phyloP scores from a whole-genome alignment of 1,284 basidiomycete species.

The Mycena sp. region DNA sequence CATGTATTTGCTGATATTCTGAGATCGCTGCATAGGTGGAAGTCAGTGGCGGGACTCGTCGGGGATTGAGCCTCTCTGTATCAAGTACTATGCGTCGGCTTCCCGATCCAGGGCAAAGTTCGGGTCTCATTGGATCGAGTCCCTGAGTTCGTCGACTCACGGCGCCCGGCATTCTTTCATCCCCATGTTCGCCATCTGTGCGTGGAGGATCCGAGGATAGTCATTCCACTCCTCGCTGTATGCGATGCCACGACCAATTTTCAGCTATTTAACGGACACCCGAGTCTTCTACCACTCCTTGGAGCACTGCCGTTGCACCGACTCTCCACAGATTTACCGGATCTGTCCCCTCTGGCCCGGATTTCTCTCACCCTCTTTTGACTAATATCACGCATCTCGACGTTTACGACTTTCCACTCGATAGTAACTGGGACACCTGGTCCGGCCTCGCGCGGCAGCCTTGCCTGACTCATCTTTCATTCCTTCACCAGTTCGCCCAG shows the following conservation, averaged over 20 bases:
- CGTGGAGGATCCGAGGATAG: not conserved
- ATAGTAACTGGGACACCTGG: not conserved
- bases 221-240: not conserved
- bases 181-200: not conserved
- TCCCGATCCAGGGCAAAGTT: too few relatives aligned
- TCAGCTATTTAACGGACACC: not conserved
- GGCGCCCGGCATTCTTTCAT: not conserved
- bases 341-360: too few relatives aligned
- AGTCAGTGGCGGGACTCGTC: too few relatives aligned
- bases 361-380: too few relatives aligned
- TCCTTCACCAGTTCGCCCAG: not conserved
- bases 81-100: too few relatives aligned
- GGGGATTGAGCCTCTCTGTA: too few relatives aligned
- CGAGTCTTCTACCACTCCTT: not conserved
- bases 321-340: not conserved
- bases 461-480: not conserved
- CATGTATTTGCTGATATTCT: too few relatives aligned
- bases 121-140: too few relatives aligned
- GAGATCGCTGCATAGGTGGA: too few relatives aligned
- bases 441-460: not conserved
- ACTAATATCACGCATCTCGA: not conserved
- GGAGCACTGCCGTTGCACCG: not conserved
- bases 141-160: not conserved
- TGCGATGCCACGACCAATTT: not conserved
- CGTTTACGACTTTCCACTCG: not conserved